These are phyloP conservation scores for Paxillus rubicundulus DNA, from an alignment of 768 basidiomycete genomes.

Conservation along the genomic window DNA sequence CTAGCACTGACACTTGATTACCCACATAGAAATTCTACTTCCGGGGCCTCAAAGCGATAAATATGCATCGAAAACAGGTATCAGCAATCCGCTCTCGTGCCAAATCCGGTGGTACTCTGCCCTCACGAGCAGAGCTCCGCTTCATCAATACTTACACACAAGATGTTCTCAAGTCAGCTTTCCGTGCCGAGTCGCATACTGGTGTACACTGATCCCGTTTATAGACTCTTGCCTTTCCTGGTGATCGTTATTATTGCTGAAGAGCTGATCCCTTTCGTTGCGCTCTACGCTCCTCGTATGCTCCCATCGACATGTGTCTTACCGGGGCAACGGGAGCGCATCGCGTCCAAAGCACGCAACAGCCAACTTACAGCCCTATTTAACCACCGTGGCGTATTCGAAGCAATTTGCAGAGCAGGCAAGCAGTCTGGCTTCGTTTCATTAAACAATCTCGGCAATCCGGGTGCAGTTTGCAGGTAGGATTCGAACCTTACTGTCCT, in stretches of 20 bases:
- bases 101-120: constrained; percentile 54
- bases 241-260: constrained; percentile 72
- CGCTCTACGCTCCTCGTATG: constrained; percentile 80
- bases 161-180: constrained; percentile 67
- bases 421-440: constrained; percentile 28
- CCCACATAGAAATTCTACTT: constrained; percentile 75
- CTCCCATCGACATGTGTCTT: constrained; percentile 86
- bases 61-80: constrained; percentile 55
- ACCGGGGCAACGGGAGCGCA: constrained; percentile 72
- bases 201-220: constrained; percentile 4
- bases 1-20: neutral
- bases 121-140: constrained; percentile 67
- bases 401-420: constrained; percentile 35
- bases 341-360: constrained; percentile 50
- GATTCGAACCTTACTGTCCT: constrained; percentile 21
- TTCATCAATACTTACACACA: constrained; percentile 64
- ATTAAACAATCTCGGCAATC: constrained; percentile 8
- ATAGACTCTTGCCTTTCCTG: constrained; percentile 72
- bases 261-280: constrained; percentile 79
- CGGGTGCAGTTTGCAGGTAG: constrained; percentile 57
- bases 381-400: constrained; percentile 37
- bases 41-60: constrained; percentile 70
- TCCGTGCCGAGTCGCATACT: neutral
- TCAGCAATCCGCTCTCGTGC: constrained; percentile 55
- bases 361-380: constrained; percentile 41